A percentile compares a stretch with the other conserved stretches of the same genome.
These are phyloP conservation scores for Vanrija humicola DNA, from an alignment of 1,284 basidiomycete species.

Conservation along the genomic window DNA sequence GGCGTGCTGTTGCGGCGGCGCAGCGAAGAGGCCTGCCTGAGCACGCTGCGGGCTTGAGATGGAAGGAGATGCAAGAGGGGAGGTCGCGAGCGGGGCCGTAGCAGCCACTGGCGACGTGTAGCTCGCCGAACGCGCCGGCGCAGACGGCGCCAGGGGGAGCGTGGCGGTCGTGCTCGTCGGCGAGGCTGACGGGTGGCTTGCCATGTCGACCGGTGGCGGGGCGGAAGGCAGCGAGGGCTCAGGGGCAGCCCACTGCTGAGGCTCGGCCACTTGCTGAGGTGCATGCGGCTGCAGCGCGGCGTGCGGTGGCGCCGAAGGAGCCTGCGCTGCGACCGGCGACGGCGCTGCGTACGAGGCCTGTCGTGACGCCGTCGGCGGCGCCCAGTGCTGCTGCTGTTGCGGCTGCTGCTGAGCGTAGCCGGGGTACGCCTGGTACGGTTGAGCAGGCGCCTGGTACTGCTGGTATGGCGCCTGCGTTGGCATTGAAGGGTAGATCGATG, in stretches of 20 bases:
- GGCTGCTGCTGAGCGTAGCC: background rate
- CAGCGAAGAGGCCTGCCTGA: background rate
- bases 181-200: constrained; percentile 25
- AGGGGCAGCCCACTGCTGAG: constrained; percentile 6
- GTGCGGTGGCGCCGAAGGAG: constrained; percentile 51
- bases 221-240: background rate
- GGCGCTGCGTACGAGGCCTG: constrained; percentile 18
- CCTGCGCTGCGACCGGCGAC: constrained; percentile 14
- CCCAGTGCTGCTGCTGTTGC: constrained; percentile 3
- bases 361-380: constrained; percentile 12
- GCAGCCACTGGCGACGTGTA: constrained; percentile 1
- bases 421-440: constrained; percentile 17
- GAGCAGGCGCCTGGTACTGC: constrained; percentile 10
- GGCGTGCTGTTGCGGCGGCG: constrained; percentile 10
- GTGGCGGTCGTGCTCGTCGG: constrained; percentile 27
- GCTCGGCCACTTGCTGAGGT: constrained; percentile 12
- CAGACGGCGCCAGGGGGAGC: constrained; percentile 24
- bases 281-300: constrained; percentile 51
- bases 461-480: constrained; percentile 19
- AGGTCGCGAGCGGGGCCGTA: background rate
- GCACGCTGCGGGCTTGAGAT: background rate
- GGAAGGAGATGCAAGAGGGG: background rate
- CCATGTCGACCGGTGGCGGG: constrained; percentile 21
- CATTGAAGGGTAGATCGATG: constrained; percentile 28
- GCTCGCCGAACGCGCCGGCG: constrained; percentile 3